Conservation (phyloP, 75 land plant genomes). For the Cryptomeria japonica region DNA sequence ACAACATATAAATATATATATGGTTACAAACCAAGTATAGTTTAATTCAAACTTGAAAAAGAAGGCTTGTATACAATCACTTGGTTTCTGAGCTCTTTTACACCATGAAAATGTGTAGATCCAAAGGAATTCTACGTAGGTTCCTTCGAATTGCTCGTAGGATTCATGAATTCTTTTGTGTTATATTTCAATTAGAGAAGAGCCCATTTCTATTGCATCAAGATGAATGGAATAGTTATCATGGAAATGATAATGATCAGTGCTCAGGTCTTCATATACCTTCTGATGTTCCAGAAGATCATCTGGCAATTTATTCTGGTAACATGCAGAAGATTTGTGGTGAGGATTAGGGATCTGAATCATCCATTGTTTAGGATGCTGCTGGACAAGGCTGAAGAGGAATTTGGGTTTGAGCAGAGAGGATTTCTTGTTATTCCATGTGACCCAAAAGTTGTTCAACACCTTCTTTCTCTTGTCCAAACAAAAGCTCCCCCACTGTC, state of each 20-base stretch:
- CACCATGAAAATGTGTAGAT: constrained; percentile 2
- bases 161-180: not conserved
- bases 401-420: constrained; percentile 57
- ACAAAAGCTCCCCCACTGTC: not conserved
- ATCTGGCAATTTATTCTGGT: constrained; percentile 5
- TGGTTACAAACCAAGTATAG: not conserved
- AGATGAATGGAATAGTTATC: not conserved
- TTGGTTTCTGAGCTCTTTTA: not conserved
- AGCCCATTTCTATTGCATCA: not conserved
- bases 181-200: not conserved
- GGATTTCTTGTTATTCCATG: constrained; percentile 53
- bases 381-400: constrained; percentile 58
- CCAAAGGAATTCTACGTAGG: not conserved
- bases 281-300: not conserved
- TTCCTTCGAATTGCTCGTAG: not conserved
- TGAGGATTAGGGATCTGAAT: constrained; percentile 39
- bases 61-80: not conserved
- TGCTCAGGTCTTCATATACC: not conserved
- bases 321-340: constrained; percentile 35
- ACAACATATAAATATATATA: not conserved
- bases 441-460: not conserved
- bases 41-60: not conserved
- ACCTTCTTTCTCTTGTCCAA: not conserved
- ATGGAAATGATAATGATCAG: not conserved
- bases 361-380: constrained; percentile 65